These are phyloP conservation scores for Senna tora DNA, from an alignment of 306 rosid genomes.

Conservation along the genomic window DNA sequence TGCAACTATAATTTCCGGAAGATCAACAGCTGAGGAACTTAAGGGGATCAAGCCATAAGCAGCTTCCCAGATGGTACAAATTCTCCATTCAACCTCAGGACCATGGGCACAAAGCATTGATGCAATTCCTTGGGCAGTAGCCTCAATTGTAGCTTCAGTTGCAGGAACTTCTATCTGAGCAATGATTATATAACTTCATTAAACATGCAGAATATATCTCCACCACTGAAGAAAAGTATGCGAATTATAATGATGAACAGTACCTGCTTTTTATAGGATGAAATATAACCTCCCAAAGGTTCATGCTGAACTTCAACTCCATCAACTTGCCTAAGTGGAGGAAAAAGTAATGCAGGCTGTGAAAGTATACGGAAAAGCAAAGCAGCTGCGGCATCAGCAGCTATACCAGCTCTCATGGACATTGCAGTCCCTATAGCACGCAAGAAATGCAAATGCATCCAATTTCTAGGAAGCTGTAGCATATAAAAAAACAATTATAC, in stretches of 20 bases:
- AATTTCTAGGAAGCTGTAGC: constrained; percentile 92
- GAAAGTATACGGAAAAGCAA: constrained; percentile 97
- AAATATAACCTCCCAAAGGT: constrained; percentile 75
- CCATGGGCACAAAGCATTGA: constrained; percentile 95
- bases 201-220: constrained; percentile 2
- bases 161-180: constrained; percentile 59
- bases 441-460: constrained; percentile 99
- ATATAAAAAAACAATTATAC: constrained; percentile 20
- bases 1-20: constrained; percentile 86
- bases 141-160: constrained; percentile 80
- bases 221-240: constrained; percentile 1
- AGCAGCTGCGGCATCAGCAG: constrained; percentile 99
- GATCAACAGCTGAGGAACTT: constrained; percentile 87
- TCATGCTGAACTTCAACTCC: constrained; percentile 88
- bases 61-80: constrained; percentile 96
- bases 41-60: constrained; percentile 88
- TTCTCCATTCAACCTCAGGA: constrained; percentile 94
- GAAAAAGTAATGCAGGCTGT: constrained; percentile 97
- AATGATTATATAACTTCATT: constrained; percentile 20
- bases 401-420: constrained; percentile 98
- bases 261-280: constrained; percentile 93
- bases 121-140: constrained; percentile 93
- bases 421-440: constrained; percentile 99
- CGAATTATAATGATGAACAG: neutral
- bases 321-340: constrained; percentile 93